phyloP scores from a whole-genome alignment of 2,329 filamentous ascomycete species.

The Leptographium radiaticola region DNA sequence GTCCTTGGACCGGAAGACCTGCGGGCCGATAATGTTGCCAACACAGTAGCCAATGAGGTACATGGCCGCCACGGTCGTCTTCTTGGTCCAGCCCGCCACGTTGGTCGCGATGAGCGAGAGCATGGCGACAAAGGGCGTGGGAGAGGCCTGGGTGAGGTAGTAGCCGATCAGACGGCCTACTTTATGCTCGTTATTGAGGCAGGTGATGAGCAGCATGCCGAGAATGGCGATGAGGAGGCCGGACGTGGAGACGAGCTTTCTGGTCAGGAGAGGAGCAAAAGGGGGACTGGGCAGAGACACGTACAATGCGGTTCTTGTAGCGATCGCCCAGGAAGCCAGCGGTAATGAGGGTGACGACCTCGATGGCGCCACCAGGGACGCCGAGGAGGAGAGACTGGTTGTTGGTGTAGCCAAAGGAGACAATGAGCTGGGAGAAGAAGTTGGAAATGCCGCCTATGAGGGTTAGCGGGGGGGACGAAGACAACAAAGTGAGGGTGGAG shows the following conservation, averaged over 20 bases:
- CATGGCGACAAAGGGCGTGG: slow-evolving; percentile 50
- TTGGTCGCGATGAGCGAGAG: slow-evolving; percentile 52
- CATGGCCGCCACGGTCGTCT: slow-evolving; percentile 42
- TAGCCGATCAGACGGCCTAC: slow-evolving; percentile 49
- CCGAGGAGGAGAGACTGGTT: slow-evolving; percentile 52
- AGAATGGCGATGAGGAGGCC: slow-evolving; percentile 41
- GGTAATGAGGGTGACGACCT: slow-evolving; percentile 22
- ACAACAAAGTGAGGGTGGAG: background rate
- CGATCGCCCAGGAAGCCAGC: slow-evolving; percentile 38
- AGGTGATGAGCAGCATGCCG: slow-evolving; percentile 52
- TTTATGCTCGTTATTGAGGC: slow-evolving; percentile 42
- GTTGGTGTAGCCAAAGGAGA: slow-evolving; percentile 48
- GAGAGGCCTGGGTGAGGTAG: slow-evolving; percentile 48
- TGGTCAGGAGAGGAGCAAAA: slow-evolving; percentile 7
- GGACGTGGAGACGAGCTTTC: slow-evolving; percentile 31
- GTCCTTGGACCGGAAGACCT: slow-evolving; percentile 42
- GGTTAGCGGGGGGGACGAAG: background rate
- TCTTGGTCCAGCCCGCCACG: slow-evolving; percentile 42
- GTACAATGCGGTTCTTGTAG: slow-evolving; percentile 37
- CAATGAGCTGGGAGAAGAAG: slow-evolving; percentile 28
- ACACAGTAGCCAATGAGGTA: slow-evolving; percentile 37
- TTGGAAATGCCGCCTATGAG: slow-evolving; percentile 16
- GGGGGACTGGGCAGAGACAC: slow-evolving; percentile 1
- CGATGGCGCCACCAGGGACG: slow-evolving; percentile 51
- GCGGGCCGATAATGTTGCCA: slow-evolving; percentile 41